These are phyloP conservation scores for Wickerhamomyces queroliae DNA, from an alignment of 805 yeast species.

Conservation along the genomic window DNA sequence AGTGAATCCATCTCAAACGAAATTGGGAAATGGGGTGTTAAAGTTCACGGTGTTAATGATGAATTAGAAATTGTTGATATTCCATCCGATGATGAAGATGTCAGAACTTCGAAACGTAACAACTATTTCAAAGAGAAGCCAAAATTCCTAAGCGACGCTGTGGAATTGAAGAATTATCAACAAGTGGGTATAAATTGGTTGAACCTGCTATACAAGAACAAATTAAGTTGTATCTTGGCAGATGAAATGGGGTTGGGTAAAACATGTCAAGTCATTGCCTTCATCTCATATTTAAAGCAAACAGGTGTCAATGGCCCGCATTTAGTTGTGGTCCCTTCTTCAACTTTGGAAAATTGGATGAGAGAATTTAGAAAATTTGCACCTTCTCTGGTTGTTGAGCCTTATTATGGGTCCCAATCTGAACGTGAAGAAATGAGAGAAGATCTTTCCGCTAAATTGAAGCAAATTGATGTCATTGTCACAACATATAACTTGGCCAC, in stretches of 20 bases:
- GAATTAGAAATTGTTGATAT: constrained; percentile 62
- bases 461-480: constrained; percentile 77
- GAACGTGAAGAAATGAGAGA: constrained; percentile 85
- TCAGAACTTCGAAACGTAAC: constrained; percentile 15
- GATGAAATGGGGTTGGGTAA: constrained; percentile 99
- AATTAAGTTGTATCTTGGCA: constrained; percentile 87
- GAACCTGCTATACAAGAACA: constrained; percentile 65
- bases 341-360: constrained; percentile 96
- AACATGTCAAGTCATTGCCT: constrained; percentile 93
- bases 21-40: constrained; percentile 86
- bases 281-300: constrained; percentile 79
- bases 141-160: constrained; percentile 48
- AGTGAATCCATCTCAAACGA: constrained; percentile 68
- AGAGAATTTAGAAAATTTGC: constrained; percentile 89
- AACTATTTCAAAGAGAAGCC: constrained; percentile 71
- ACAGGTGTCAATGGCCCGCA: constrained; percentile 73
- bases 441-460: constrained; percentile 46
- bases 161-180: constrained; percentile 81
- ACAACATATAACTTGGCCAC: constrained; percentile 93
- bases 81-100: constrained; percentile 27
- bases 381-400: constrained; percentile 76
- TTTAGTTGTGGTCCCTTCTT: constrained; percentile 90
- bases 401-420: constrained; percentile 83
- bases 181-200: constrained; percentile 98
- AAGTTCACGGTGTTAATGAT: constrained; percentile 54